Conservation (phyloP, 2,329 filamentous ascomycete species). For the Fusarium subglutinans region DNA sequence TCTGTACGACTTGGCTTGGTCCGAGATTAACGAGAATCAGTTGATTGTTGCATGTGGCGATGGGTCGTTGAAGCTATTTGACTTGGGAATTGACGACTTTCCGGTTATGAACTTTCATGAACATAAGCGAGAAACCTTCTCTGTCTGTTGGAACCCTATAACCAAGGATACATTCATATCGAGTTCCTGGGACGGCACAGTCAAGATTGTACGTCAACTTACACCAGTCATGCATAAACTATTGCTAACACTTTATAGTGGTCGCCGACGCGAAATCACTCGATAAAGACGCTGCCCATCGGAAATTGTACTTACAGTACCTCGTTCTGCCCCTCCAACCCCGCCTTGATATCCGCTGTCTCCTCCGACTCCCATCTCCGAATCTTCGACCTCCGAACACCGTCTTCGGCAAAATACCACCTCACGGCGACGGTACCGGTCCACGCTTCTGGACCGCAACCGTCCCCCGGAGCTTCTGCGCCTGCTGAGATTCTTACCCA, state of each 20-base stretch:
- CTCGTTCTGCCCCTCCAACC: slow-evolving; percentile 89
- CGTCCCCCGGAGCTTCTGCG: slow-evolving; percentile 50
- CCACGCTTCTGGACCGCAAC: slow-evolving; percentile 70
- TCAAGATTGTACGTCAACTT: slow-evolving; percentile 73
- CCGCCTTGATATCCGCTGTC: slow-evolving; percentile 85
- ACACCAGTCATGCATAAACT: neutral
- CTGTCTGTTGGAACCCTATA: slow-evolving; percentile 90
- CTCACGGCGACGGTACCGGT: slow-evolving; percentile 85
- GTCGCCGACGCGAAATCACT: slow-evolving; percentile 80
- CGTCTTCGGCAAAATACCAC: slow-evolving; percentile 87
- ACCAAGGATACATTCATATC: slow-evolving; percentile 91
- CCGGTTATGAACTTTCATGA: slow-evolving; percentile 93
- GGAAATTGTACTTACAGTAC: slow-evolving; percentile 95
- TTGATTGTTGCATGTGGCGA: slow-evolving; percentile 89
- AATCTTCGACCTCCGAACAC: slow-evolving; percentile 90
- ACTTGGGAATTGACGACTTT: slow-evolving; percentile 81
- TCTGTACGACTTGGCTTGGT: slow-evolving; percentile 95
- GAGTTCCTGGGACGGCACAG: slow-evolving; percentile 93
- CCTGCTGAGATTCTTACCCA: slow-evolving; percentile 90
- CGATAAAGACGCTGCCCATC: slow-evolving; percentile 85
- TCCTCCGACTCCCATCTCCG: slow-evolving; percentile 89
- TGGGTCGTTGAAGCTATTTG: slow-evolving; percentile 94
- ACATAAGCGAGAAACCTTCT: slow-evolving; percentile 92
- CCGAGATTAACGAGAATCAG: slow-evolving; percentile 96
- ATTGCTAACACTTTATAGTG: slow-evolving; percentile 61